Percentiles rank a stretch among this genome's conserved stretches.
Conservation (phyloP, 805 yeast species). For the Blastobotrys parvus region DNA sequence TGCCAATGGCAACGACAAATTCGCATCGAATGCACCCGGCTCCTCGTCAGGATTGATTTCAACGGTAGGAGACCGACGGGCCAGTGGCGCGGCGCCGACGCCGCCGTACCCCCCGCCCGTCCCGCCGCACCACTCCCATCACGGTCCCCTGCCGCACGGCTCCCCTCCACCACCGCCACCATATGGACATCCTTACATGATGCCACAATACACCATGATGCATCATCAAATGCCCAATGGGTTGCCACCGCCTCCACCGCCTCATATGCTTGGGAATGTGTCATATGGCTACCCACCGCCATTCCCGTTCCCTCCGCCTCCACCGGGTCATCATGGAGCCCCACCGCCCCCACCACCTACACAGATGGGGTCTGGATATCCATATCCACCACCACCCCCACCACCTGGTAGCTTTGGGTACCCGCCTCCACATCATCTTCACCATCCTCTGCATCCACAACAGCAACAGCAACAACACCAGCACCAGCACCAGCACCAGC, state of each 20-base stretch:
- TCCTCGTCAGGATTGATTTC: too few relatives aligned
- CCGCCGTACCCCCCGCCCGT: background rate
- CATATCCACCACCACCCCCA: background rate
- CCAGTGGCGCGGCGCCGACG: too few relatives aligned
- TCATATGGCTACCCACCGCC: background rate
- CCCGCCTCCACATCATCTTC: background rate
- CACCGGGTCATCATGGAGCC: background rate
- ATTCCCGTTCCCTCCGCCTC: background rate
- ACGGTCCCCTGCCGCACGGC: background rate
- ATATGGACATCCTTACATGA: background rate
- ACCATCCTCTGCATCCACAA: background rate
- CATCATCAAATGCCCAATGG: background rate
- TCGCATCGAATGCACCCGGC: too few relatives aligned
- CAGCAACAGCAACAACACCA: background rate
- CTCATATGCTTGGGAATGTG: background rate
- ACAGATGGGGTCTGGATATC: background rate
- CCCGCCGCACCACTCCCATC: background rate
- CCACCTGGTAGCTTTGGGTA: background rate
- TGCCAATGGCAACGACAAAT: too few relatives aligned
- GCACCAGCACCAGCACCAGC: background rate
- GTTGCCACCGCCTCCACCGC: background rate
- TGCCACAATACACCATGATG: background rate
- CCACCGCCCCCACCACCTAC: background rate
- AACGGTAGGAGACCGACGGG: too few relatives aligned
- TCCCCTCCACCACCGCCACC: slow-evolving; percentile 1